Evolutionary conservation across 192 early-diverging fungal genomes (phyloP).

Genomic region (Dimargaris cristalligena): DNA sequence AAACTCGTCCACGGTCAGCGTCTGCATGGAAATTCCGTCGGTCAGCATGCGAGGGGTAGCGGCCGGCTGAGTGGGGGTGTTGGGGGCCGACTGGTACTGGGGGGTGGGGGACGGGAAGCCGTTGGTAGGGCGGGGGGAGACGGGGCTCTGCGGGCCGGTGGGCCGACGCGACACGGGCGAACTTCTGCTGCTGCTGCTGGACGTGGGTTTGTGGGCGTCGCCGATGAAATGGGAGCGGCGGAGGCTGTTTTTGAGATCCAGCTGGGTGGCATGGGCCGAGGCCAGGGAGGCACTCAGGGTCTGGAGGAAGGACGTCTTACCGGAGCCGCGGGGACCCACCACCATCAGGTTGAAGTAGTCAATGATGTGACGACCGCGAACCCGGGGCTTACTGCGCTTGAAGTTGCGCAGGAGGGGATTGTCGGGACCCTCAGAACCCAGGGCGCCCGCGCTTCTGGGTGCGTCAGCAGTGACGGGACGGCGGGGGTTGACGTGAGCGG

Average conservation of each 20-base stretch:
- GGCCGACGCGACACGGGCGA: background rate
- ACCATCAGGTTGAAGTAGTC: conserved; percentile 8
- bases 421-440: background rate
- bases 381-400: background rate
- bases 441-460: background rate
- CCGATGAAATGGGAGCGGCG: background rate
- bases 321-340: background rate
- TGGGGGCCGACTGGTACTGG: too few species aligned
- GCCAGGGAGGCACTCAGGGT: background rate
- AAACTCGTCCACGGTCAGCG: conserved; percentile 1
- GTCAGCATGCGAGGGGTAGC: too few species aligned
- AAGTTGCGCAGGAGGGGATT: background rate
- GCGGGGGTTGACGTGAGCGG: background rate
- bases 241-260: background rate
- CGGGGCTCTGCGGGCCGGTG: background rate
- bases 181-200: too few species aligned
- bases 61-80: background rate
- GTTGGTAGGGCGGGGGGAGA: too few species aligned
- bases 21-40: background rate
- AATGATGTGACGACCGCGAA: conserved; percentile 5
- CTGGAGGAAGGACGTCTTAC: background rate
- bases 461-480: background rate
- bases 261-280: background rate
- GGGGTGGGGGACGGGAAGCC: conserved; percentile 4
- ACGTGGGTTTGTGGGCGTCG: too few species aligned